A percentile compares a stretch with the other conserved stretches of the same genome.
Conservation (phyloP, 202 grass and related monocot species). For the Eragrostis tef region DNA sequence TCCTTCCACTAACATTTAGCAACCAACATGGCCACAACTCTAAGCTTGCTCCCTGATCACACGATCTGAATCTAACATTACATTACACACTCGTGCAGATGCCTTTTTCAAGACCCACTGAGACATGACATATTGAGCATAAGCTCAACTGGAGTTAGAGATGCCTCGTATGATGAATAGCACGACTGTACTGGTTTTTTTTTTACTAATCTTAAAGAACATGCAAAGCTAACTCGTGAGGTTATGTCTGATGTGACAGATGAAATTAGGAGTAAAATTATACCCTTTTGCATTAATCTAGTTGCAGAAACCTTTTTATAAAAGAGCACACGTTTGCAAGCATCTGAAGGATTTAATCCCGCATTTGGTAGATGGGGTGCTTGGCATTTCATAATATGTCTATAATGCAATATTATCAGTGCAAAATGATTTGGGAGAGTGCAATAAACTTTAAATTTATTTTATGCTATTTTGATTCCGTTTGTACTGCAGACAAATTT, state of each 20-base stretch:
- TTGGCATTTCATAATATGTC: not conserved
- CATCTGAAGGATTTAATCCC: too few species aligned
- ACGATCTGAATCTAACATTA: not conserved
- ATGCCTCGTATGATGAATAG: not conserved
- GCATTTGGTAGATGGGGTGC: not conserved
- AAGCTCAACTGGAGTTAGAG: not conserved
- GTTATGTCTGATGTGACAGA: too few species aligned
- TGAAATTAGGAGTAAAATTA: too few species aligned
- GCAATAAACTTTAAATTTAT: too few species aligned
- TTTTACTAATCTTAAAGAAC: too few species aligned
- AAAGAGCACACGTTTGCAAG: too few species aligned
- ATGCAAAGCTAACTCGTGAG: too few species aligned
- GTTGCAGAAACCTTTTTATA: too few species aligned
- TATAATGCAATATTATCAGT: too few species aligned
- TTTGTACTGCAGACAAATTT: not conserved
- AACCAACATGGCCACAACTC: not conserved
- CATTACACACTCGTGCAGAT: not conserved
- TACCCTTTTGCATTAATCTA: too few species aligned
- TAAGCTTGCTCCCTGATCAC: not conserved
- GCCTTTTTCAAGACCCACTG: not conserved
- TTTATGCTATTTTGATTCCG: not conserved
- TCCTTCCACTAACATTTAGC: not conserved
- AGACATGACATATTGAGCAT: not conserved
- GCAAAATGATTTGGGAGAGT: too few species aligned
- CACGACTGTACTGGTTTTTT: too few species aligned